These are phyloP conservation scores for Flaveria robusta DNA, from an alignment of 129 eudicot species.

Conservation along the genomic window DNA sequence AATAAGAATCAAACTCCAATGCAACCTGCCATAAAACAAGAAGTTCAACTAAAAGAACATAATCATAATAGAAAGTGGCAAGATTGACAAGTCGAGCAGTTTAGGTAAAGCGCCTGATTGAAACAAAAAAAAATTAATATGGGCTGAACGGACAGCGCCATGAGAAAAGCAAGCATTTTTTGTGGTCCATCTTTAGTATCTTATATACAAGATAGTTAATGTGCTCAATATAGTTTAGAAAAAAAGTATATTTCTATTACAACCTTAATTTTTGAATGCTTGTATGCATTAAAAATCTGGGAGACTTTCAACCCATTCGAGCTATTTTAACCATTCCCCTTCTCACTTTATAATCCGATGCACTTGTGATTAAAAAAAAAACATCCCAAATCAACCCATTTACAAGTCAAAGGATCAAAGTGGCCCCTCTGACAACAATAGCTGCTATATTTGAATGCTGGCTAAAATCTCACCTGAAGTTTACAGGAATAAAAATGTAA, in stretches of 20 bases:
- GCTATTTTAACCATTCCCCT: neutral
- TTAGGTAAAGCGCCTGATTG: neutral
- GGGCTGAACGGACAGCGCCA: neutral
- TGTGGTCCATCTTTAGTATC: neutral
- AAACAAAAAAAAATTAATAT: neutral
- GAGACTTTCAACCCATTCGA: neutral
- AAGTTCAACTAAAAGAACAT: constrained; percentile 21
- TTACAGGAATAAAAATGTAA: constrained; percentile 79
- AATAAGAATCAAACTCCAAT: constrained; percentile 83
- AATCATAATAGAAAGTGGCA: neutral
- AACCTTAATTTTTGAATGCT: neutral
- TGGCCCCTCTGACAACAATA: neutral
- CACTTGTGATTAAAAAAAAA: neutral
- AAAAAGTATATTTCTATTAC: neutral
- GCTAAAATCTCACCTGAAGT: constrained; percentile 61
- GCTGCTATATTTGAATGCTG: constrained; percentile 3
- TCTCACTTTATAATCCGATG: neutral
- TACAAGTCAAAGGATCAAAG: neutral
- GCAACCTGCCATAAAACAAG: constrained; percentile 52
- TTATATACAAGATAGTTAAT: neutral
- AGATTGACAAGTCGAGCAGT: neutral
- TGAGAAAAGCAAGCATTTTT: neutral
- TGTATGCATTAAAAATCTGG: neutral
- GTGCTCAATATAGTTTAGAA: neutral
- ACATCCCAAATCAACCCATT: constrained; percentile 1